A percentile compares a stretch with the other conserved stretches of the same genome.
phyloP scores from a whole-genome alignment of 768 basidiomycete species.

The Ephemerocybe angulata region DNA sequence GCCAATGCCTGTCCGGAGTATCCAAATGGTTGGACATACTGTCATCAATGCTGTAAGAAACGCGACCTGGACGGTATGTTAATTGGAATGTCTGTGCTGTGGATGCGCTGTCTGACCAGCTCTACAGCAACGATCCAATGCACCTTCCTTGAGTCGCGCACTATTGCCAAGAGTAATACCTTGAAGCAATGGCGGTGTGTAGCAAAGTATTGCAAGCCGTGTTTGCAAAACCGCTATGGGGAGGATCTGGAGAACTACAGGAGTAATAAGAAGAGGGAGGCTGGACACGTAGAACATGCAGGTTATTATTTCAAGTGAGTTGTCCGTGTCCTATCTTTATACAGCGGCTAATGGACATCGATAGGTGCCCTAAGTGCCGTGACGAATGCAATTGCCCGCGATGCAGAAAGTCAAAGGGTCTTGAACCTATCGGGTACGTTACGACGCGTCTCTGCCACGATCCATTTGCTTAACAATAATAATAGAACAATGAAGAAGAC shows the following conservation, averaged over 20 bases:
- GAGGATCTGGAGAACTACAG: constrained; percentile 45
- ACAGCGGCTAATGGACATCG: constrained; percentile 1
- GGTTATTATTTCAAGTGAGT: constrained; percentile 53
- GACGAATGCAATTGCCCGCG: constrained; percentile 63
- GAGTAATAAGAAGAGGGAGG: constrained; percentile 13
- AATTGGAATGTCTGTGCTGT: neutral
- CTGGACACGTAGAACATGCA: constrained; percentile 21
- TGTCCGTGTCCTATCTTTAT: neutral
- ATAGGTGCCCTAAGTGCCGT: constrained; percentile 67
- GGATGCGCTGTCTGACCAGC: neutral
- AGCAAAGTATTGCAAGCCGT: constrained; percentile 59
- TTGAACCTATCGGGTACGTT: constrained; percentile 56
- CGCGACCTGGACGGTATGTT: constrained; percentile 48
- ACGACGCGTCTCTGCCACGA: neutral
- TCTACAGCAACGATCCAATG: constrained; percentile 33
- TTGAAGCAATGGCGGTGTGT: constrained; percentile 43
- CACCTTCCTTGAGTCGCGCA: constrained; percentile 24
- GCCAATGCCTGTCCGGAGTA: constrained; percentile 28
- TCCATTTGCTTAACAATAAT: constrained; percentile 6
- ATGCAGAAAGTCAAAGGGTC: constrained; percentile 63
- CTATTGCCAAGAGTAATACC: constrained; percentile 17
- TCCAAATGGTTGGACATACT: constrained; percentile 48
- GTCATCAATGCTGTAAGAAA: constrained; percentile 71
- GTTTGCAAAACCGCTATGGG: constrained; percentile 67
- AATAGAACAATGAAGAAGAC: constrained; percentile 13